Conservation (phyloP, 2,329 filamentous ascomycete genomes). For the Scorias spongiosa region DNA sequence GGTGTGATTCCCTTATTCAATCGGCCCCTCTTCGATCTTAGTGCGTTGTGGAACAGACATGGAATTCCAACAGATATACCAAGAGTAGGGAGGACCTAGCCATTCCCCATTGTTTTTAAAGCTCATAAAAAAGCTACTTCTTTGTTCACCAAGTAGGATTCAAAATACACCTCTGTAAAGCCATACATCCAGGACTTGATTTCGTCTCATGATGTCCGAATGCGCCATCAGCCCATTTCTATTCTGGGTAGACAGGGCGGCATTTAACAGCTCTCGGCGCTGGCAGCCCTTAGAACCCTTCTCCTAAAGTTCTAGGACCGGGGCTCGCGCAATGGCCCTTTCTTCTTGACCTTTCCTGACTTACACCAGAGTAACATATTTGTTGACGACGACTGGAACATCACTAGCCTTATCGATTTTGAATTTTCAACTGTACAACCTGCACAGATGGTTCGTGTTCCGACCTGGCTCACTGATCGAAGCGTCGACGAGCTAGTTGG, state of each 20-base stretch:
- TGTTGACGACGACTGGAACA: slow-evolving; percentile 21
- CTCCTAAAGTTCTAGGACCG: slow-evolving; percentile 1
- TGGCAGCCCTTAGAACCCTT: slow-evolving; percentile 1
- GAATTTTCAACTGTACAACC: slow-evolving; percentile 21
- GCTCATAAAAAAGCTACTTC: too few relatives aligned
- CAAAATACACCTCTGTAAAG: slow-evolving; percentile 4
- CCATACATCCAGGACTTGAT: slow-evolving; percentile 5
- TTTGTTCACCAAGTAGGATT: not conserved
- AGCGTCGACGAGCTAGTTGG: slow-evolving; percentile 2
- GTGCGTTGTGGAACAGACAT: slow-evolving; percentile 2
- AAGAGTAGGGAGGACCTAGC: not conserved
- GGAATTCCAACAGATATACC: slow-evolving; percentile 4
- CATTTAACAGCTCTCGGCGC: slow-evolving; percentile 5
- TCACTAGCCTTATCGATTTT: slow-evolving; percentile 22
- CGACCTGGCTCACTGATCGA: slow-evolving; percentile 15
- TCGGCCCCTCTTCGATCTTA: slow-evolving; percentile 5
- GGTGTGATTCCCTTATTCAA: slow-evolving; percentile 8
- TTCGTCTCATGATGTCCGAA: slow-evolving; percentile 5
- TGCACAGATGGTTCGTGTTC: slow-evolving; percentile 14
- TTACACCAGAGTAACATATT: slow-evolving; percentile 26
- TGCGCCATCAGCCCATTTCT: slow-evolving; percentile 6
- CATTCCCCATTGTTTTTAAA: too few relatives aligned
- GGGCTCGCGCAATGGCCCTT: slow-evolving; percentile 1
- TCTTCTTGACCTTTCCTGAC: slow-evolving; percentile 20
- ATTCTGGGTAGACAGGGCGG: slow-evolving; percentile 5